Conservation (phyloP, 2,329 filamentous ascomycete species). For the Aspergillus hiratsukae region DNA sequence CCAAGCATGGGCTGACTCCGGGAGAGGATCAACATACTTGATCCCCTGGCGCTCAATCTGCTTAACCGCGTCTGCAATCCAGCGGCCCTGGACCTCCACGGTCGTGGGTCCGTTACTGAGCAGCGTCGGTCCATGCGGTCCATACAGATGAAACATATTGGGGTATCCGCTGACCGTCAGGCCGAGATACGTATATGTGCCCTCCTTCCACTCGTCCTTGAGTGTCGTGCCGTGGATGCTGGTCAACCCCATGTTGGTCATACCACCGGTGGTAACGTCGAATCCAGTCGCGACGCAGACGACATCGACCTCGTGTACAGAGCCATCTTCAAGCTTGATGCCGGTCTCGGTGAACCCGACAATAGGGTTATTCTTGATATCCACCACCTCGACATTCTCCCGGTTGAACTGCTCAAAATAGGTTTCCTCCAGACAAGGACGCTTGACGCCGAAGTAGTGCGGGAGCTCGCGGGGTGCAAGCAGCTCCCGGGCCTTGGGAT, state of each 20-base stretch:
- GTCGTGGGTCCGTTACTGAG: conserved; percentile 54
- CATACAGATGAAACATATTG: conserved; percentile 53
- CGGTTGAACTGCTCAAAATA: conserved; percentile 50
- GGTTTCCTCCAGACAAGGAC: conserved; percentile 44
- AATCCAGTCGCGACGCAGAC: conserved; percentile 44
- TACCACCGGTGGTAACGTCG: conserved; percentile 40
- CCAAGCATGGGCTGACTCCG: conserved; percentile 47
- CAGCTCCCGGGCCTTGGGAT: conserved; percentile 47
- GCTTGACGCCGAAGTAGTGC: conserved; percentile 53
- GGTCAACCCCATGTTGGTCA: conserved; percentile 38
- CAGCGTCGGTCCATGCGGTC: conserved; percentile 54
- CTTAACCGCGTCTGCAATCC: conserved; percentile 50
- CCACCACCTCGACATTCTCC: conserved; percentile 44
- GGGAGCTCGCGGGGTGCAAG: conserved; percentile 51
- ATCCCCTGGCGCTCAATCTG: conserved; percentile 46
- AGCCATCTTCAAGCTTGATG: conserved; percentile 38
- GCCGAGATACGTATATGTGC: conserved; percentile 41
- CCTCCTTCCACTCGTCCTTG: conserved; percentile 34
- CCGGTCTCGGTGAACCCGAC: conserved; percentile 36
- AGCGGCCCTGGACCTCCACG: conserved; percentile 54
- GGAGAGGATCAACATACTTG: conserved; percentile 49
- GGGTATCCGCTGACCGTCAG: conserved; percentile 41
- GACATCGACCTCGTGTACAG: conserved; percentile 36
- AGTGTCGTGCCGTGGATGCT: conserved; percentile 30
- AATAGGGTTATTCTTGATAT: conserved; percentile 44